A percentile compares a stretch with the other conserved stretches of the same genome.
phyloP scores from a whole-genome alignment of 2,329 filamentous ascomycete species.

The Trichophyton schoenleinii region DNA sequence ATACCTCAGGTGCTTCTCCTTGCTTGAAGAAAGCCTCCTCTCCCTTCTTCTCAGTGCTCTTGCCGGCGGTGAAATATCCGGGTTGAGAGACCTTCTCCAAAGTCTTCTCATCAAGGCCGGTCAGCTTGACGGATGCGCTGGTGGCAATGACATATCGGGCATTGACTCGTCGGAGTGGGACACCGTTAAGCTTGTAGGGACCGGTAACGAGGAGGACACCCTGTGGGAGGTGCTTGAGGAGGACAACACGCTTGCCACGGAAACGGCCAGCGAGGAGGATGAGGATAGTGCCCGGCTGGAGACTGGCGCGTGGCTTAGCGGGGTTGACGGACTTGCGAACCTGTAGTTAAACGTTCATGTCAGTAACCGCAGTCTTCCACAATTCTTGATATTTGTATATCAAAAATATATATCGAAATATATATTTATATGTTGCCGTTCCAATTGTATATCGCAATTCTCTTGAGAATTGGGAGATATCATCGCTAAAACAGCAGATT shows the following conservation, averaged over 20 bases:
- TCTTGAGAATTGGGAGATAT: background rate
- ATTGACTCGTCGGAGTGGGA: slow-evolving; percentile 71
- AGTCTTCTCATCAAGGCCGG: slow-evolving; percentile 59
- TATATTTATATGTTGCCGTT: background rate
- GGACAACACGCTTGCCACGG: slow-evolving; percentile 98
- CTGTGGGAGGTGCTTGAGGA: slow-evolving; percentile 94
- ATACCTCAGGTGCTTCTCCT: slow-evolving; percentile 92
- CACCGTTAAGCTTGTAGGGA: slow-evolving; percentile 99
- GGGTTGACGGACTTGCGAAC: slow-evolving; percentile 87
- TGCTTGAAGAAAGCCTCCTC: slow-evolving; percentile 99
- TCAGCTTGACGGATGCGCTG: slow-evolving; percentile 45
- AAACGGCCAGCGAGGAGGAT: slow-evolving; percentile 99
- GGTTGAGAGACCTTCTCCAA: slow-evolving; percentile 74
- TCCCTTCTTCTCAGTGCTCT: slow-evolving; percentile 80
- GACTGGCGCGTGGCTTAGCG: slow-evolving; percentile 74
- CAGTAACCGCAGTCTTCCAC: background rate
- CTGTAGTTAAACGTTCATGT: slow-evolving; percentile 38
- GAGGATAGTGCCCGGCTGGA: slow-evolving; percentile 89
- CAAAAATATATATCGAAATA: background rate
- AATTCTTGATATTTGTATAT: too few species aligned
- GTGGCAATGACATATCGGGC: slow-evolving; percentile 40
- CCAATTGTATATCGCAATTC: background rate
- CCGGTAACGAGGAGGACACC: slow-evolving; percentile 98
- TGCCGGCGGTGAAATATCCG: slow-evolving; percentile 96
- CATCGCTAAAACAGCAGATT: background rate